Evolutionary conservation across 192 early-diverging fungal species (phyloP), one percentile per base, ranked within the genome.

Genomic region (Entomortierella chlamydospora): DNA sequence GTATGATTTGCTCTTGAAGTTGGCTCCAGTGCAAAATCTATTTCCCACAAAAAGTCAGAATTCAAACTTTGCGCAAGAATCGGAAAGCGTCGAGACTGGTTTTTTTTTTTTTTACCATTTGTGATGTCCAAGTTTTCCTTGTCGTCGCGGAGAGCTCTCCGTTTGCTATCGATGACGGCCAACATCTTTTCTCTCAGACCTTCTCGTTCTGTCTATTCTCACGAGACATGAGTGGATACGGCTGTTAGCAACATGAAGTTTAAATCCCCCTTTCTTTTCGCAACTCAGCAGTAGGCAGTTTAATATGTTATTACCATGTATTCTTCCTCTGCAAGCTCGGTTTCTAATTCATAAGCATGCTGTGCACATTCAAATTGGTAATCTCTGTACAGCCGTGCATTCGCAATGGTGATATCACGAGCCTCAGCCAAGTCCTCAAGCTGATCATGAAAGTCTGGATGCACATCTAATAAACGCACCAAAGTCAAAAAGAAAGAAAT

Each of bases 51-150:
- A 7, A 7, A 37, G 34, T 7, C 5, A 37, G 10, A 37, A 7
- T 37, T 10, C 10, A 37, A 37, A 37, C 10, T 7, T 37, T 37
- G 34, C 10, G 34, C 37, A 47, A 0, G 26, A n/a, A n/a, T n/a
- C n/a, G n/a, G n/a, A n/a, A n/a, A n/a, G n/a, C n/a, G n/a, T n/a
- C n/a, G n/a, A n/a, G n/a, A n/a, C n/a, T 12, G 11, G 8, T 41
- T 18, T 28, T 17, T 26, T 18, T 30, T 26, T 52, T 10, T 82
- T 77, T 55, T 86, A 90, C 86, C 89, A 72, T 85, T 85, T n/a
- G 83, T 68, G 18, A 94, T 85, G 70, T 95, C 94, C 84, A 93
- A 82, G 71, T 89, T 93, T 60, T 95, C 95, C 68, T 92, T 92
- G 53, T 97, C 95, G 54, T 97, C 95, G 23, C 87, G 87, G 43